Conservation (phyloP, 2,329 filamentous ascomycete species). For the Ilyonectria mors-panacis region DNA sequence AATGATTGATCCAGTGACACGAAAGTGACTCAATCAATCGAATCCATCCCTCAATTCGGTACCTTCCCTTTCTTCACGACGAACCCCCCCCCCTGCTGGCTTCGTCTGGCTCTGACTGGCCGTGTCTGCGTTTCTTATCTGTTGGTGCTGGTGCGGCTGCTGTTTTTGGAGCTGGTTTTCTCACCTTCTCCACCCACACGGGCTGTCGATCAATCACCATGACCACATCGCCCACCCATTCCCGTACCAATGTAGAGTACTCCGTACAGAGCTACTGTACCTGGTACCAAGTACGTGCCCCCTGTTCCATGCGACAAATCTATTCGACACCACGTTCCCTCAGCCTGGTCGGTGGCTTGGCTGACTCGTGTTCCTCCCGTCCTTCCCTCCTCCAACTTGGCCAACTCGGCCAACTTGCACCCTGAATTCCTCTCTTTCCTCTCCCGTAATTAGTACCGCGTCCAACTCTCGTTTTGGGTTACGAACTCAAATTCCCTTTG, state of each 20-base stretch:
- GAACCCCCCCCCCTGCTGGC: neutral
- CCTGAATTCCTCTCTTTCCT: slow-evolving; percentile 5
- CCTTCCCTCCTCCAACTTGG: slow-evolving; percentile 17
- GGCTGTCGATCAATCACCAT: neutral
- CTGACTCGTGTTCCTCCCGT: slow-evolving; percentile 38
- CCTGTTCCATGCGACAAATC: slow-evolving; percentile 34
- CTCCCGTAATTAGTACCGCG: neutral
- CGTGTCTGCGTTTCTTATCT: slow-evolving; percentile 7
- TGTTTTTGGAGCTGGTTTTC: neutral
- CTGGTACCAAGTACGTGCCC: neutral
- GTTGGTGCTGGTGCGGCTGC: neutral
- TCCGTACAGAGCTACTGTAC: neutral
- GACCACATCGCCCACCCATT: neutral
- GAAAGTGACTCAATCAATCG: neutral
- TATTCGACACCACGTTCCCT: slow-evolving; percentile 36
- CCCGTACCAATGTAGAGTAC: neutral
- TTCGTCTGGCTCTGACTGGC: slow-evolving; percentile 1
- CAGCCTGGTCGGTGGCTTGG: slow-evolving; percentile 26
- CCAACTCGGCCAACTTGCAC: neutral
- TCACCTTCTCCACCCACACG: slow-evolving; percentile 1
- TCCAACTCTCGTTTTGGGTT: slow-evolving; percentile 13
- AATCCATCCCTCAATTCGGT: neutral
- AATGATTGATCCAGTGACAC: neutral
- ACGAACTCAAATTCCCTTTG: slow-evolving; percentile 24
- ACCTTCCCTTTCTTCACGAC: neutral